Base-by-base conservation (phyloP, 2,329 filamentous ascomycete species). In the Colletotrichum sp. region DNA sequence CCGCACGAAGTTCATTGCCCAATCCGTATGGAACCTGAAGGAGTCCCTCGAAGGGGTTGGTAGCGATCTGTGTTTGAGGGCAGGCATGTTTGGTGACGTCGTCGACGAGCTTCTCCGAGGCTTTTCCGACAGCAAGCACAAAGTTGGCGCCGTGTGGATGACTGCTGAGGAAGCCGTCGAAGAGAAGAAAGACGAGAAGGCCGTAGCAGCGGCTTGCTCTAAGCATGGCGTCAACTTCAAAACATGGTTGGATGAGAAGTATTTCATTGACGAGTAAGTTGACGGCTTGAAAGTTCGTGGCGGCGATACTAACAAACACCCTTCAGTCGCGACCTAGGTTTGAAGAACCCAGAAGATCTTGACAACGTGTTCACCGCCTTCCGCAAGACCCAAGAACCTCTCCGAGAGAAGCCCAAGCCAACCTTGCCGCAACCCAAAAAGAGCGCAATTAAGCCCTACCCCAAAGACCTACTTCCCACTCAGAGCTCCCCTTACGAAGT, bases 341-440 rank as follows among this genome's bases (percentile, higher is more conserved):
- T 94, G 63, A 81, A 88, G 4, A 84, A 88, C 6, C 87, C 92
- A 1, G 81, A 88, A 36, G 90, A 95, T 3, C 87, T 96, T 2
- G 93, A 94, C 3, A 93, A 96, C 79, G 88, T 96, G 3, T 96
- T 95, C 81, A 96, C 95, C 0, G 90, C 90, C 0, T 96, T 94
- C 79, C 90, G 94, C 9, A 96, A 95, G 83, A 90, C 89, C 4
- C 90, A 95, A 69, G 94, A 96, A 78, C 94, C 94, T 1, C 86
- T 96, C 3, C 90, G 93, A 57, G 87, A 91, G 52, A 90, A 90
- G 14, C 94, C 95, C 6, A 89, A 94, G 55, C 81, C 86, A 2
- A 82, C 88, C 1, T 81, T 94, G 2, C 88, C 92, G 1, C 85
- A 84, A 3, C 93, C 93, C 0, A 80, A 83, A 3, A 85, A 86